phyloP scores from a whole-genome alignment of 495 filamentous ascomycete species.

The Massariosphaeria phaeospora region DNA sequence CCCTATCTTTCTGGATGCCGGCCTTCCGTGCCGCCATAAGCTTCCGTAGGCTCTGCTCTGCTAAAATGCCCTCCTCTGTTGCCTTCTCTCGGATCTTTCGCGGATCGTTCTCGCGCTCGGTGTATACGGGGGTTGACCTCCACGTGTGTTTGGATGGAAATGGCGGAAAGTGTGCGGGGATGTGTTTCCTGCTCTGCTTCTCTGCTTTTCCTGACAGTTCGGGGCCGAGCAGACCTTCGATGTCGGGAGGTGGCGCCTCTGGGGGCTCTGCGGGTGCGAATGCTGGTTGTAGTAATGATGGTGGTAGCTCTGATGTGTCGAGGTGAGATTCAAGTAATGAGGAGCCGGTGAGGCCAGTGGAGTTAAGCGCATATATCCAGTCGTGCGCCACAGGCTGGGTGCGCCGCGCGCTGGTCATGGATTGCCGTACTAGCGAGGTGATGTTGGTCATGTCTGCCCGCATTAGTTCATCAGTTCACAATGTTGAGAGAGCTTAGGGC shows the following conservation, averaged over 20 bases:
- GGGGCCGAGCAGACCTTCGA: conserved; percentile 46
- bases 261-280: conserved; percentile 49
- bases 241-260: conserved; percentile 41
- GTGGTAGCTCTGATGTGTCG: conserved; percentile 39
- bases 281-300: conserved; percentile 36
- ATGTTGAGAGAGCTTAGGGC: too few species aligned
- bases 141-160: conserved; percentile 73
- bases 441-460: conserved; percentile 54
- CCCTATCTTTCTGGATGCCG: conserved; percentile 29
- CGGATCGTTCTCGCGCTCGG: conserved; percentile 62
- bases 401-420: conserved; percentile 59
- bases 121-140: conserved; percentile 60
- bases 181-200: conserved; percentile 48
- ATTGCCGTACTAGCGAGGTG: conserved; percentile 52
- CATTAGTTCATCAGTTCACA: neutral
- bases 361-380: conserved; percentile 59
- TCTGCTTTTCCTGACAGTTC: conserved; percentile 52
- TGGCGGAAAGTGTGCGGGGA: conserved; percentile 63
- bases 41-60: conserved; percentile 67
- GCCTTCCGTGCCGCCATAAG: conserved; percentile 49
- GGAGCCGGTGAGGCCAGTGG: conserved; percentile 36
- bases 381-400: conserved; percentile 60
- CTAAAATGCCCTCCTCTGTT: conserved; percentile 66
- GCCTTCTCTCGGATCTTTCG: conserved; percentile 67
- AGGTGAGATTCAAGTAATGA: conserved; percentile 42